A percentile compares a stretch with the other conserved stretches of the same genome.
Conservation (phyloP, 2,329 filamentous ascomycete genomes). For the Teratosphaeria pseudoeucalypti region DNA sequence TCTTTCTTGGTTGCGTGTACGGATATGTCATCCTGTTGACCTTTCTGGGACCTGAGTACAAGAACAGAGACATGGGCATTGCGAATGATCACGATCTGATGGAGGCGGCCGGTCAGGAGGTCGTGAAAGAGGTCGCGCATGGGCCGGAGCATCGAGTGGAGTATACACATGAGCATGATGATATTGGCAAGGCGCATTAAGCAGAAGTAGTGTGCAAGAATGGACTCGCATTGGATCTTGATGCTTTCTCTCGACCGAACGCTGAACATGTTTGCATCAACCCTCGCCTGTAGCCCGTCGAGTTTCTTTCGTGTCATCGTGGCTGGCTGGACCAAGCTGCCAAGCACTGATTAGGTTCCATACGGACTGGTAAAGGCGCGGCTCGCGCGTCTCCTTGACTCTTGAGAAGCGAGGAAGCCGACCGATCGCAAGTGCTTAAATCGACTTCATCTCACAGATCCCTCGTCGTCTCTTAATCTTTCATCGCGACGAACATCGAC, state of each 20-base stretch:
- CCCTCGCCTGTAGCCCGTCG: too few relatives aligned
- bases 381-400: background rate
- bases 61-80: conserved; percentile 21
- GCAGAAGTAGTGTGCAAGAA: background rate
- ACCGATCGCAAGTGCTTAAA: background rate
- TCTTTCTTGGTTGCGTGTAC: conserved; percentile 87
- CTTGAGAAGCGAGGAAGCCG: background rate
- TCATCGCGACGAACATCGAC: background rate
- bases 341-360: background rate
- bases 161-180: background rate
- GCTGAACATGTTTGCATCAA: too few relatives aligned
- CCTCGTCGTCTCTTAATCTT: background rate
- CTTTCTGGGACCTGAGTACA: conserved; percentile 48
- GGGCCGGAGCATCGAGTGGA: background rate
- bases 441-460: background rate
- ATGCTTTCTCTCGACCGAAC: background rate
- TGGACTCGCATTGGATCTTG: background rate
- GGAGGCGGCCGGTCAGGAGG: conserved; percentile 17
- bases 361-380: background rate
- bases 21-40: conserved; percentile 53
- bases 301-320: background rate
- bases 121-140: conserved; percentile 28
- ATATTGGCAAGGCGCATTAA: background rate
- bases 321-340: background rate
- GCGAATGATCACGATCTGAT: conserved; percentile 19